A percentile compares a stretch with the other conserved stretches of the same genome.
phyloP scores from a whole-genome alignment of 1,284 basidiomycete genomes.

The Salmacisia buchloeana region DNA sequence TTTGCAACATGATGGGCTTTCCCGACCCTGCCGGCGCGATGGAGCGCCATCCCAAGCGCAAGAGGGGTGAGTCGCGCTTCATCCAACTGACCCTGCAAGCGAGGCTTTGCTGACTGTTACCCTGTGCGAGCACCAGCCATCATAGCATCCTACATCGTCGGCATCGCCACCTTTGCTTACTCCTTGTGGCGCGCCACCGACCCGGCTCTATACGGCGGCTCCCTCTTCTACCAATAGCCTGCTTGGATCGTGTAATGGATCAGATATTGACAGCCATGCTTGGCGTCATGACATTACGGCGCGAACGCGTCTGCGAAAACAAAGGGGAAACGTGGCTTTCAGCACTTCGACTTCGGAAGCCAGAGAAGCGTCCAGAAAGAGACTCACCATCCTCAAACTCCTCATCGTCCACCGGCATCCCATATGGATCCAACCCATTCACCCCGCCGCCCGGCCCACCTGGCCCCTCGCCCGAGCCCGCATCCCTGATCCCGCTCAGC shows the following conservation, averaged over 20 bases:
- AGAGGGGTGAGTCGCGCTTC: slow-evolving; percentile 51
- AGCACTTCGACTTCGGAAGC: too few relatives aligned
- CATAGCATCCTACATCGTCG: slow-evolving; percentile 55
- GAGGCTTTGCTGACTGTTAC: not conserved
- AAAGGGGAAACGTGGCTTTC: too few relatives aligned
- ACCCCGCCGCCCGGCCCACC: not conserved
- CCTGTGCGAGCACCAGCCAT: slow-evolving; percentile 52
- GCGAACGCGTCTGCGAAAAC: not conserved
- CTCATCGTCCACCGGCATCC: not conserved
- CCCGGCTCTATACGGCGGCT: slow-evolving; percentile 17
- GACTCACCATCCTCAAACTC: not conserved
- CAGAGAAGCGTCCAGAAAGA: not conserved
- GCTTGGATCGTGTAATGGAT: not conserved
- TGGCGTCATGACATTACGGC: not conserved
- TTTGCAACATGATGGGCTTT: slow-evolving; percentile 93
- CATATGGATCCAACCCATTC: not conserved
- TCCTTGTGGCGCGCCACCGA: slow-evolving; percentile 25
- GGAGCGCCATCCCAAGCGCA: slow-evolving; percentile 50
- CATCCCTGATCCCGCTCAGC: not conserved
- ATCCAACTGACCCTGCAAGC: not conserved
- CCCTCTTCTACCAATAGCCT: slow-evolving; percentile 22
- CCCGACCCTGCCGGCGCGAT: slow-evolving; percentile 58
- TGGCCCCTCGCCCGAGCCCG: not conserved
- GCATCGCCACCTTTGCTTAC: slow-evolving; percentile 55
- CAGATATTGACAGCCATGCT: not conserved